Conservation (phyloP, 202 grass and related monocot genomes). For the Panicum virgatum region DNA sequence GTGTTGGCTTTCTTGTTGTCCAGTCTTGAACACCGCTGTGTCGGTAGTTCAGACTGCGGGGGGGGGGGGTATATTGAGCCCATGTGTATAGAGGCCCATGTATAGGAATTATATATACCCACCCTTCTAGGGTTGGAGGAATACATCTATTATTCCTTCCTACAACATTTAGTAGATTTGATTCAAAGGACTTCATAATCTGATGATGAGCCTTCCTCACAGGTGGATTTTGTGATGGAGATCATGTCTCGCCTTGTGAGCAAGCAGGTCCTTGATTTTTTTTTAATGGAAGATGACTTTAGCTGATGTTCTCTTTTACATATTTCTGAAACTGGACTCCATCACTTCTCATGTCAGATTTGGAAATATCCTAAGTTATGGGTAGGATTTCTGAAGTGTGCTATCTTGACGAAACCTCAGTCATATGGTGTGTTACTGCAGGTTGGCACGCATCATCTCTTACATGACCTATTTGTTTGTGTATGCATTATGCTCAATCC, state of each 20-base stretch:
- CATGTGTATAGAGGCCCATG: too few relatives aligned
- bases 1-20: too few relatives aligned
- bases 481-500: not conserved
- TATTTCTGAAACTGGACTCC: slow-evolving; percentile 22
- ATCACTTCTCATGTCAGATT: slow-evolving; percentile 67
- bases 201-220: slow-evolving; percentile 38
- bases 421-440: slow-evolving; percentile 89
- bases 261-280: slow-evolving; percentile 74
- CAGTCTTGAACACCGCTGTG: too few relatives aligned
- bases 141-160: too few relatives aligned
- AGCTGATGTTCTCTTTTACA: slow-evolving; percentile 16
- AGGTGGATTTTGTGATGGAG: slow-evolving; percentile 98
- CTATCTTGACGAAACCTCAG: slow-evolving; percentile 91
- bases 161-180: not conserved
- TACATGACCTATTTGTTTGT: slow-evolving; percentile 10
- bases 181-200: slow-evolving; percentile 31
- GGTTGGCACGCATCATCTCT: slow-evolving; percentile 46
- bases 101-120: too few relatives aligned
- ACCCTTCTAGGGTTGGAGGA: too few relatives aligned
- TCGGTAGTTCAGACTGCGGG: too few relatives aligned
- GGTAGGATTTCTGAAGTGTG: slow-evolving; percentile 94
- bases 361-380: slow-evolving; percentile 99
- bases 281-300: not conserved
- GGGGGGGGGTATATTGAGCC: too few relatives aligned
- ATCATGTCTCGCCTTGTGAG: slow-evolving; percentile 88